Evolutionary conservation across 192 early-diverging fungal genomes (phyloP).

Genomic region (Backusella psychrophila): DNA sequence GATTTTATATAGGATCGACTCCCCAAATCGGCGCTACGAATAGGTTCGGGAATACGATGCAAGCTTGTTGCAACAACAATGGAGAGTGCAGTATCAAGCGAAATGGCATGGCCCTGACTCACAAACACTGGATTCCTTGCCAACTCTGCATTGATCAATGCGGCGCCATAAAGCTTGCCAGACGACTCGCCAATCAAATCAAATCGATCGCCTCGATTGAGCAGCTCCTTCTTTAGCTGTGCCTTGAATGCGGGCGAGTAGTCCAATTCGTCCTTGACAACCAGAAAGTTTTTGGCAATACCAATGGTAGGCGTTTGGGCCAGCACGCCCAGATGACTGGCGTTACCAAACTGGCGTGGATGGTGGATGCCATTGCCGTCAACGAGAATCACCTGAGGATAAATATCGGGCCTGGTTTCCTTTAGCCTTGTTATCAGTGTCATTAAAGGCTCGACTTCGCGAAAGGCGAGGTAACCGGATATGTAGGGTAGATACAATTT

Average conservation of each 20-base stretch:
- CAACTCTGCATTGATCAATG: slow-evolving; percentile 40
- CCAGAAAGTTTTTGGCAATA: slow-evolving; percentile 87
- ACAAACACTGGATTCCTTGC: slow-evolving; percentile 87
- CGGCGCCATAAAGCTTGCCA: slow-evolving; percentile 49
- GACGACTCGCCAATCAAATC: slow-evolving; percentile 37
- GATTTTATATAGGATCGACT: slow-evolving; percentile 51
- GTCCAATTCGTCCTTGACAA: slow-evolving; percentile 51
- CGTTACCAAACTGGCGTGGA: slow-evolving; percentile 84
- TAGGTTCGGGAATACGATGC: slow-evolving; percentile 86
- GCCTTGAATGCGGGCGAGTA: slow-evolving; percentile 43
- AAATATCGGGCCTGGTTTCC: slow-evolving; percentile 45
- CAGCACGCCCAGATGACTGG: slow-evolving; percentile 78
- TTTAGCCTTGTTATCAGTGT: slow-evolving; percentile 56
- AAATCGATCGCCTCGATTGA: slow-evolving; percentile 41
- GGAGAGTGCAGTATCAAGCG: slow-evolving; percentile 63
- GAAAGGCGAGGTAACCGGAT: slow-evolving; percentile 89
- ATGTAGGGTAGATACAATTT: slow-evolving; percentile 77
- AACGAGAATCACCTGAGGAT: slow-evolving; percentile 78
- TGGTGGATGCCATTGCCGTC: slow-evolving; percentile 88
- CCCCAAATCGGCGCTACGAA: slow-evolving; percentile 78
- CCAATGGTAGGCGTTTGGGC: slow-evolving; percentile 79
- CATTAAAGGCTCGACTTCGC: slow-evolving; percentile 70
- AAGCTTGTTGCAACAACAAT: slow-evolving; percentile 60
- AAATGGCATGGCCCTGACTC: slow-evolving; percentile 77
- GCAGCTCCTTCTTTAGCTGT: slow-evolving; percentile 32